phyloP scores from a whole-genome alignment of 768 basidiomycete species.

The Chalciporus pseudorubinellus region DNA sequence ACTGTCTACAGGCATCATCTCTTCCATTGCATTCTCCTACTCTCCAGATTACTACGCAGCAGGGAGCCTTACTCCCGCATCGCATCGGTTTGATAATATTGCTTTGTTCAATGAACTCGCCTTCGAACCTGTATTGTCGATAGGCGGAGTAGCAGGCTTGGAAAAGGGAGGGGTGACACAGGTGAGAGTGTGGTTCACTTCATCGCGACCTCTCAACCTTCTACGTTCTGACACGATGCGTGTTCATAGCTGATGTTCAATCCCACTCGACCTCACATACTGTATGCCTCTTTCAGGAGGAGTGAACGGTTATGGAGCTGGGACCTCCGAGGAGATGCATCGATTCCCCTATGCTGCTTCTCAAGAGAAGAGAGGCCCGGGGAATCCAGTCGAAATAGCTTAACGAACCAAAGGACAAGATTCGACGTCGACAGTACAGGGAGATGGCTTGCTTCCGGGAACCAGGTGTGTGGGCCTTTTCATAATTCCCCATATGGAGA shows the following conservation, averaged over 20 bases:
- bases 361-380: conserved; percentile 1
- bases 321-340: conserved; percentile 68
- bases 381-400: not conserved
- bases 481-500: too few species aligned
- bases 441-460: conserved; percentile 60
- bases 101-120: conserved; percentile 64
- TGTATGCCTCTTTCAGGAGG: conserved; percentile 80
- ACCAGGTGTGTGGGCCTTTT: conserved; percentile 55
- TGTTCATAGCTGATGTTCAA: conserved; percentile 68
- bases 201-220: not conserved
- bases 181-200: conserved; percentile 32
- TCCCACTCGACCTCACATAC: conserved; percentile 60
- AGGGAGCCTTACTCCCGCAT: conserved; percentile 61
- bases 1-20: conserved; percentile 70
- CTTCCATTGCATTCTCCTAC: conserved; percentile 75
- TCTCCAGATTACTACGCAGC: conserved; percentile 72
- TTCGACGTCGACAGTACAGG: conserved; percentile 79
- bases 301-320: conserved; percentile 60
- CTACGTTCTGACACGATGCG: not conserved
- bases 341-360: conserved; percentile 40
- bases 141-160: conserved; percentile 50
- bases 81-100: conserved; percentile 49
- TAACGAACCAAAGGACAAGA: conserved; percentile 72
- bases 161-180: conserved; percentile 45
- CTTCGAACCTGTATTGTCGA: conserved; percentile 54